Evolutionary conservation across 768 basidiomycete genomes (phyloP).

Genomic region (Trametes cubensis): DNA sequence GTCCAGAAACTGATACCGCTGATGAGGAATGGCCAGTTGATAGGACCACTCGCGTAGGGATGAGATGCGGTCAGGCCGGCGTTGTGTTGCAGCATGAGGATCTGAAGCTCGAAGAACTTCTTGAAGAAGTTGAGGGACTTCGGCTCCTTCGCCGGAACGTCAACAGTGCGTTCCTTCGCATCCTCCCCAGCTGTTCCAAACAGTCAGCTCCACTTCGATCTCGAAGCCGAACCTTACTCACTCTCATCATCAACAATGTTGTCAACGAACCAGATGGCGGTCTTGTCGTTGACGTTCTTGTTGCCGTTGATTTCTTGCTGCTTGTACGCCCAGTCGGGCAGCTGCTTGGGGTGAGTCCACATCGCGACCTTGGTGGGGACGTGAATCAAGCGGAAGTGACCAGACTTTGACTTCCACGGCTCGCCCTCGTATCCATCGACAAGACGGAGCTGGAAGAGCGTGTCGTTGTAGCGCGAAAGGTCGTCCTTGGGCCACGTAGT

Average conservation of each 20-base stretch:
- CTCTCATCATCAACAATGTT: constrained; percentile 75
- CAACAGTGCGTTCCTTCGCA: constrained; percentile 52
- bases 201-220: background rate
- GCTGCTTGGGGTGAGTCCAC: constrained; percentile 85
- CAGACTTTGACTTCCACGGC: constrained; percentile 91
- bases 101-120: constrained; percentile 91
- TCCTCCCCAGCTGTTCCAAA: constrained; percentile 53
- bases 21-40: constrained; percentile 98
- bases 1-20: constrained; percentile 99
- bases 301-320: constrained; percentile 99
- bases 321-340: constrained; percentile 97
- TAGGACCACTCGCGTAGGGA: constrained; percentile 93
- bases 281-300: constrained; percentile 83
- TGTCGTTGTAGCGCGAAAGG: constrained; percentile 78
- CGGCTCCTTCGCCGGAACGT: constrained; percentile 61
- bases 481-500: constrained; percentile 90
- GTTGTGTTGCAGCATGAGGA: constrained; percentile 97
- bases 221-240: constrained; percentile 39
- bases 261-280: constrained; percentile 88
- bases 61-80: constrained; percentile 98
- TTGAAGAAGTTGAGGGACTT: constrained; percentile 90
- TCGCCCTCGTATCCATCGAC: constrained; percentile 76
- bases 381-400: constrained; percentile 90
- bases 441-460: constrained; percentile 79
- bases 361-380: constrained; percentile 87